Conservation (phyloP, 2,329 filamentous ascomycete genomes). For the Aureobasidium sp. region DNA sequence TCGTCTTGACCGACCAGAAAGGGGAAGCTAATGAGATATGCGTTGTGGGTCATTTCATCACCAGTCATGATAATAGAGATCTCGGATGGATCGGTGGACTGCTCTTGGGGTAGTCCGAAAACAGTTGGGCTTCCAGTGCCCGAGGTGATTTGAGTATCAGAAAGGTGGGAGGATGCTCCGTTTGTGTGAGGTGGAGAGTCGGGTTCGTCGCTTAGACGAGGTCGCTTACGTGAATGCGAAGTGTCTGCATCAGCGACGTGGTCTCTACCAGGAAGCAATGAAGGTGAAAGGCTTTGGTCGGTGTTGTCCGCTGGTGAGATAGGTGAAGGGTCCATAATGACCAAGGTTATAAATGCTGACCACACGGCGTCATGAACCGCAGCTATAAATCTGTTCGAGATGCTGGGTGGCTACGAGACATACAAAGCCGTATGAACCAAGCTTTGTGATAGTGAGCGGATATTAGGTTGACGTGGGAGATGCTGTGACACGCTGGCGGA, state of each 20-base stretch:
- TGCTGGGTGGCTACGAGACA: background rate
- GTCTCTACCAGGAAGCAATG: slow-evolving; percentile 34
- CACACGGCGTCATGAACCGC: background rate
- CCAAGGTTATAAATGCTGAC: background rate
- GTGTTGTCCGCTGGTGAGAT: slow-evolving; percentile 8
- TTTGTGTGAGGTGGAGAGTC: slow-evolving; percentile 21
- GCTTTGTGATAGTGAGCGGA: background rate
- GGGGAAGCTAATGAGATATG: background rate
- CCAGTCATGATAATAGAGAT: slow-evolving; percentile 21
- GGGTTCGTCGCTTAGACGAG: slow-evolving; percentile 33
- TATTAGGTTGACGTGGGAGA: background rate
- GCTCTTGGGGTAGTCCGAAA: slow-evolving; percentile 27
- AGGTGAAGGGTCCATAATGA: slow-evolving; percentile 20
- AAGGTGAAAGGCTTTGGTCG: background rate
- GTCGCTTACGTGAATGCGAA: slow-evolving; percentile 41
- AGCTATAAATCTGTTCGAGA: background rate
- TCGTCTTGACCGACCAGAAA: background rate
- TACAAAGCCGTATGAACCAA: background rate
- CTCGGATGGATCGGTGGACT: background rate
- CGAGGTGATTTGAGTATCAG: background rate
- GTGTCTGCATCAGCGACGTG: slow-evolving; percentile 38
- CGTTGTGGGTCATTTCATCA: slow-evolving; percentile 17
- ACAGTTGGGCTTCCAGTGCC: slow-evolving; percentile 19
- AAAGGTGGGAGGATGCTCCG: slow-evolving; percentile 22
- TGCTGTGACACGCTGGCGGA: background rate